These are phyloP conservation scores for Euryodendron excelsum DNA, from an alignment of 148 eudicot species.

Conservation along the genomic window DNA sequence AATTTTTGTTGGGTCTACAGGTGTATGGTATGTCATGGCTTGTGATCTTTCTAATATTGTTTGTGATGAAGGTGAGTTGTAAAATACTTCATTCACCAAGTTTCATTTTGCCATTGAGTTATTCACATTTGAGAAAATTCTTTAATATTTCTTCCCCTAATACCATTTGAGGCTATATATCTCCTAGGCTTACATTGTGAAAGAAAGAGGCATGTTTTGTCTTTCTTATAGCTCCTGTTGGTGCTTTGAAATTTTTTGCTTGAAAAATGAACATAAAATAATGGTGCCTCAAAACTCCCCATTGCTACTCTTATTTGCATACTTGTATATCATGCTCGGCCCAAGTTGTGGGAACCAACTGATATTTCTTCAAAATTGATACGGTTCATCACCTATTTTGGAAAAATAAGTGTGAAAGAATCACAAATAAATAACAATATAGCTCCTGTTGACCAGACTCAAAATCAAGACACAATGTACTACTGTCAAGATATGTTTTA, in stretches of 20 bases:
- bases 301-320: not conserved
- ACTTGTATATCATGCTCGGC: not conserved
- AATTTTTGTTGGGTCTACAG: slow-evolving; percentile 29
- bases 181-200: not conserved
- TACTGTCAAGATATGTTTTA: not conserved
- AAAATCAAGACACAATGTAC: too few species aligned
- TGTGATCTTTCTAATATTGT: slow-evolving; percentile 41
- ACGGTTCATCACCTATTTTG: not conserved
- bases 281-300: not conserved
- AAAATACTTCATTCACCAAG: slow-evolving; percentile 1
- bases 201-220: not conserved
- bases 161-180: not conserved
- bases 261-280: not conserved
- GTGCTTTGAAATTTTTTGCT: not conserved
- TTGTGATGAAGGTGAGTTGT: slow-evolving; percentile 56
- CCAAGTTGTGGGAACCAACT: not conserved
- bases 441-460: slow-evolving; percentile 1
- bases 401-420: not conserved
- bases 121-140: not conserved
- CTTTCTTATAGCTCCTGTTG: not conserved
- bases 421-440: not conserved
- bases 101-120: not conserved
- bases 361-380: not conserved
- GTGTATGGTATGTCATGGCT: slow-evolving; percentile 72
- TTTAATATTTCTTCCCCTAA: not conserved